A percentile compares a stretch with the other conserved stretches of the same genome.
Conservation (phyloP, 176 grass and related monocot genomes). For the Luzula sylvatica region DNA sequence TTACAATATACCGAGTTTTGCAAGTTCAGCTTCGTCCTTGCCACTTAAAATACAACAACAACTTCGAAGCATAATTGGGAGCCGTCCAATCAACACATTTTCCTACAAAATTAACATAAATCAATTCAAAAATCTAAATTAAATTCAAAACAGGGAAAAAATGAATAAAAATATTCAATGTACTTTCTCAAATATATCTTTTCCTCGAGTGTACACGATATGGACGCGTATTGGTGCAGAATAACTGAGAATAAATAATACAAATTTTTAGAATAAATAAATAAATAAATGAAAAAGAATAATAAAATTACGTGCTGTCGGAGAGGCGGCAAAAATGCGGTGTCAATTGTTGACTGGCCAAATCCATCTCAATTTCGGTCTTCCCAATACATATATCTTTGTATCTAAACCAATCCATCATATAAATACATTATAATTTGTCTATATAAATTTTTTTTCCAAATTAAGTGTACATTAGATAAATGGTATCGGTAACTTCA, state of each 20-base stretch:
- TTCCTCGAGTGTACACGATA: conserved; percentile 57
- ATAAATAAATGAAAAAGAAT: conserved; percentile 4
- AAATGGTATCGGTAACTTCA: conserved; percentile 41
- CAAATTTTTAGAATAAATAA: conserved; percentile 14
- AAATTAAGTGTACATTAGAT: conserved; percentile 43
- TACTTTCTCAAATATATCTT: conserved; percentile 21
- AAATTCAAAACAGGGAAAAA: background rate
- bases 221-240: conserved; percentile 62
- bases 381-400: conserved; percentile 29
- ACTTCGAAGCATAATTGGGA: conserved; percentile 93
- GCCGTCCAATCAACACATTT: conserved; percentile 44
- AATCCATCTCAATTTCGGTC: conserved; percentile 30
- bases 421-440: conserved; percentile 4
- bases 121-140: conserved; percentile 7
- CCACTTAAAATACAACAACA: conserved; percentile 46
- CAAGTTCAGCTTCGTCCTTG: conserved; percentile 75
- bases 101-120: conserved; percentile 16
- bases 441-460: background rate
- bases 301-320: conserved; percentile 53
- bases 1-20: conserved; percentile 46
- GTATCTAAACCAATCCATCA: conserved; percentile 37
- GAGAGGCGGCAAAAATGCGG: conserved; percentile 85
- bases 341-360: conserved; percentile 19
- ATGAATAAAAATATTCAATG: conserved; percentile 15
- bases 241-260: conserved; percentile 40